Evolutionary conservation across 2,329 filamentous ascomycete species (phyloP).

Genomic region (Pseudonectria foliicola): DNA sequence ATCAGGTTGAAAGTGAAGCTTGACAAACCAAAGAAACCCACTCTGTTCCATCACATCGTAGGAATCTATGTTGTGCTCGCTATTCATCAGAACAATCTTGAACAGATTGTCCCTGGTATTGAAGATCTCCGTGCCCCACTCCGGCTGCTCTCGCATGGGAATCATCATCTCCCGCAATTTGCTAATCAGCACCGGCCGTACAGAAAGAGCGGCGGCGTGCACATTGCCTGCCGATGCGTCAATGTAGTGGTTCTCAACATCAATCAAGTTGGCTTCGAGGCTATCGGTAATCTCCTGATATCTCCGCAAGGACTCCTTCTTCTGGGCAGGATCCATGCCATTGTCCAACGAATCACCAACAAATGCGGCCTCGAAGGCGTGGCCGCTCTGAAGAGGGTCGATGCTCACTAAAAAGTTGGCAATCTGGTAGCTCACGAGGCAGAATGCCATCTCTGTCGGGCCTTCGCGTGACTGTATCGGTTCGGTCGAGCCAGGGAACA

Average conservation of each 20-base stretch:
- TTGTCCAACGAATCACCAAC: slow-evolving; percentile 34
- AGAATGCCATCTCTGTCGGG: slow-evolving; percentile 55
- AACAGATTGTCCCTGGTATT: slow-evolving; percentile 47
- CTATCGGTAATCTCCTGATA: slow-evolving; percentile 36
- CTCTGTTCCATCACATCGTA: slow-evolving; percentile 36
- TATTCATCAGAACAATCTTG: slow-evolving; percentile 42
- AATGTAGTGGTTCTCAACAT: slow-evolving; percentile 42
- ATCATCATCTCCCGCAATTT: slow-evolving; percentile 43
- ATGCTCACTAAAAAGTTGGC: slow-evolving; percentile 41
- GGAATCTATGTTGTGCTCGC: slow-evolving; percentile 39
- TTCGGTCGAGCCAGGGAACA: slow-evolving; percentile 46
- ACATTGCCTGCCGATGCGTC: slow-evolving; percentile 45
- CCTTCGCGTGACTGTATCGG: slow-evolving; percentile 45
- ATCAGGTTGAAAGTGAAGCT: slow-evolving; percentile 48
- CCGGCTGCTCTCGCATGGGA: slow-evolving; percentile 39
- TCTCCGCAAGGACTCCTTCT: slow-evolving; percentile 26
- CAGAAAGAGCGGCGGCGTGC: slow-evolving; percentile 42
- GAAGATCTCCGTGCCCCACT: slow-evolving; percentile 43
- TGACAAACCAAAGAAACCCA: slow-evolving; percentile 50
- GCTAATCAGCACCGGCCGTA: slow-evolving; percentile 40
- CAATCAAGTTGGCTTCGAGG: slow-evolving; percentile 35
- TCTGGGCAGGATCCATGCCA: slow-evolving; percentile 19
- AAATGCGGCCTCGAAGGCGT: slow-evolving; percentile 43
- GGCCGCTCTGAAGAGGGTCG: slow-evolving; percentile 33
- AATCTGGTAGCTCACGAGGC: slow-evolving; percentile 43